phyloP scores from a whole-genome alignment of 805 yeast genomes.

The Ogataea saltuana region DNA sequence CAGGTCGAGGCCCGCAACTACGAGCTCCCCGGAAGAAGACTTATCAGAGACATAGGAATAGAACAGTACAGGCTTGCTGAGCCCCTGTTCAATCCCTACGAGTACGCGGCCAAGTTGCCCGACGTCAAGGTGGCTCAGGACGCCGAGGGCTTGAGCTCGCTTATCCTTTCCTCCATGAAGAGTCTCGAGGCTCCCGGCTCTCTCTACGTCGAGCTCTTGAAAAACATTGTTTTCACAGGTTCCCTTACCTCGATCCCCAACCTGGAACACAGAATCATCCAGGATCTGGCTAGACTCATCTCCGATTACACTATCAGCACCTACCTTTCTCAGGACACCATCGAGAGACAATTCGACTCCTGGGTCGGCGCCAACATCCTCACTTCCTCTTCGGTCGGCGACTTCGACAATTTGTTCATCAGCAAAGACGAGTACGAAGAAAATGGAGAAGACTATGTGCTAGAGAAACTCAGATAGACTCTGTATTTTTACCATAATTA shows the following conservation, averaged over 20 bases:
- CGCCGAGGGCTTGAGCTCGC: conserved; percentile 50
- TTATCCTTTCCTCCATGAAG: conserved; percentile 46
- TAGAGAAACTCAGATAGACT: conserved; percentile 44
- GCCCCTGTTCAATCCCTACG: conserved; percentile 67
- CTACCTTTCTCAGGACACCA: conserved; percentile 40
- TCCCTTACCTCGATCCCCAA: conserved; percentile 58
- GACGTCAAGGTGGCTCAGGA: conserved; percentile 47
- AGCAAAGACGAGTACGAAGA: conserved; percentile 67
- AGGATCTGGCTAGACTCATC: conserved; percentile 55
- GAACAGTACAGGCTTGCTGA: conserved; percentile 62
- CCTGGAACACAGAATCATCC: conserved; percentile 52
- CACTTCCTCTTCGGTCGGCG: conserved; percentile 52
- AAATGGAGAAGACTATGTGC: conserved; percentile 50
- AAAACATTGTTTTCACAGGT: conserved; percentile 60
- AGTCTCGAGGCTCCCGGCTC: conserved; percentile 47
- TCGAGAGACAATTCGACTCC: conserved; percentile 58
- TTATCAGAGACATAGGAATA: conserved; percentile 44
- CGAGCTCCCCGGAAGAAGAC: conserved; percentile 60
- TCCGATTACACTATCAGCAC: conserved; percentile 50
- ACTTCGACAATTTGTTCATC: conserved; percentile 58
- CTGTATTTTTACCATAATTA: background rate
- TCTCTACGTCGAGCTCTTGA: conserved; percentile 41
- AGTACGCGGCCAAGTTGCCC: conserved; percentile 42
- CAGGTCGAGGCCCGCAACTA: conserved; percentile 47
- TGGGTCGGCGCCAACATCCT: conserved; percentile 78